A percentile compares a stretch with the other conserved stretches of the same genome.
Evolutionary conservation across 768 basidiomycete species (phyloP).

Genomic region (Gymnopilus junonius): DNA sequence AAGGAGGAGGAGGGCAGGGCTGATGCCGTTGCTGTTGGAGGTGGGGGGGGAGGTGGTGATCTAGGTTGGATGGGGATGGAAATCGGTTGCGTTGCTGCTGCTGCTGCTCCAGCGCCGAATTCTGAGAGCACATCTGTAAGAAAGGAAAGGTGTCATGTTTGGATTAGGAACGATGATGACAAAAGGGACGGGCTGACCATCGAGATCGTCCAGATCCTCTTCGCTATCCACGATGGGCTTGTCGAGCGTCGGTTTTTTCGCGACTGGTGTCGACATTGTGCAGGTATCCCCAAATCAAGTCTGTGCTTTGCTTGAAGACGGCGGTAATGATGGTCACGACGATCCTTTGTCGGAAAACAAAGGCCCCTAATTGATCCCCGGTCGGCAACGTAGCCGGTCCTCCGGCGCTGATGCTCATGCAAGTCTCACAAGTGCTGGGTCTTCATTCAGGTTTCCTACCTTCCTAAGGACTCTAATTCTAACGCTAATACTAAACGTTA

Average conservation of each 20-base stretch:
- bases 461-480: too few relatives aligned
- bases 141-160: slow-evolving; percentile 2
- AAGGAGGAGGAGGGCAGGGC: too few relatives aligned
- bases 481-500: too few relatives aligned
- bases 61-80: slow-evolving; percentile 15
- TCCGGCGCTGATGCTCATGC: too few relatives aligned
- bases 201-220: slow-evolving; percentile 74
- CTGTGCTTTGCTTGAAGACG: not conserved
- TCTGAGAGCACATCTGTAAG: slow-evolving; percentile 49
- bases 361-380: too few relatives aligned
- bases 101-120: slow-evolving; percentile 32
- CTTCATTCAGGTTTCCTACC: too few relatives aligned
- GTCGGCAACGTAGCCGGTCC: too few relatives aligned
- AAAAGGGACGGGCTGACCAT: slow-evolving; percentile 39
- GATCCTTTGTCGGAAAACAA: too few relatives aligned
- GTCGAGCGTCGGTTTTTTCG: slow-evolving; percentile 24
- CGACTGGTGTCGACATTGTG: slow-evolving; percentile 12
- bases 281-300: too few relatives aligned
- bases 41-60: slow-evolving; percentile 36
- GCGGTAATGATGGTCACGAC: too few relatives aligned
- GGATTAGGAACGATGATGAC: not conserved
- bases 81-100: slow-evolving; percentile 2
- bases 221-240: slow-evolving; percentile 33
- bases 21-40: slow-evolving; percentile 32
- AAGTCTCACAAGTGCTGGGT: too few relatives aligned